These are phyloP conservation scores for Pseudogymnoascus pannorum DNA, from an alignment of 2,329 filamentous ascomycete genomes.

Conservation along the genomic window DNA sequence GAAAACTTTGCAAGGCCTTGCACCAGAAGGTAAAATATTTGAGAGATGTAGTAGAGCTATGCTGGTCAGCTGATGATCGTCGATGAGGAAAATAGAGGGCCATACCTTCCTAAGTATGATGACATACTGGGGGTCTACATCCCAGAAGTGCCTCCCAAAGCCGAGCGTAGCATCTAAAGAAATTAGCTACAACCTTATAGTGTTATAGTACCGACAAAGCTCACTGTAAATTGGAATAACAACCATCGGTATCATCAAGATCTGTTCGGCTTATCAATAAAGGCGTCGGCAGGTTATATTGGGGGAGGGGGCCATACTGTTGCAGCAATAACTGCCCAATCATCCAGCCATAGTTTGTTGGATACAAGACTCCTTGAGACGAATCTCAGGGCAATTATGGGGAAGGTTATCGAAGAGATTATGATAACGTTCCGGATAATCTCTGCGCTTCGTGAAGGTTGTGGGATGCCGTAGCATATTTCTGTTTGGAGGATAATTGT, in stretches of 20 bases:
- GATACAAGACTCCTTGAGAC: slow-evolving; percentile 16
- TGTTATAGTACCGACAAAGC: neutral
- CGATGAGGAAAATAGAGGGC: neutral
- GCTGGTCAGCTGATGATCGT: neutral
- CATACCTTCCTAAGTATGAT: slow-evolving; percentile 16
- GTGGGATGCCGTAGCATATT: slow-evolving; percentile 15
- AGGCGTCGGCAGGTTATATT: neutral
- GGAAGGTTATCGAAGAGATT: slow-evolving; percentile 15
- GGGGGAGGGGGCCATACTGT: slow-evolving; percentile 13
- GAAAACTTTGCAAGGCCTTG: slow-evolving; percentile 19
- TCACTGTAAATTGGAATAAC: slow-evolving; percentile 17
- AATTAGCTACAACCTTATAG: neutral
- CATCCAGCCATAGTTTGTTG: slow-evolving; percentile 18
- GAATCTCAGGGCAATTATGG: slow-evolving; percentile 15
- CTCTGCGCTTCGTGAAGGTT: slow-evolving; percentile 14
- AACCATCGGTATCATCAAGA: slow-evolving; percentile 16
- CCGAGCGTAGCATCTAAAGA: slow-evolving; percentile 14
- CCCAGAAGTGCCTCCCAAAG: slow-evolving; percentile 19
- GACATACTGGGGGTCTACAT: slow-evolving; percentile 14
- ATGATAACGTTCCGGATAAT: slow-evolving; percentile 14
- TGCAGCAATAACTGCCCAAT: slow-evolving; percentile 14
- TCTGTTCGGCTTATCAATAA: slow-evolving; percentile 10
- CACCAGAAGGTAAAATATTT: slow-evolving; percentile 18
- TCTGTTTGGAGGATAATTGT: slow-evolving; percentile 13
- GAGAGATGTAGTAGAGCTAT: slow-evolving; percentile 19